Conservation (phyloP, 2,329 filamentous ascomycete genomes). For the Aspergillus arachidicola region DNA sequence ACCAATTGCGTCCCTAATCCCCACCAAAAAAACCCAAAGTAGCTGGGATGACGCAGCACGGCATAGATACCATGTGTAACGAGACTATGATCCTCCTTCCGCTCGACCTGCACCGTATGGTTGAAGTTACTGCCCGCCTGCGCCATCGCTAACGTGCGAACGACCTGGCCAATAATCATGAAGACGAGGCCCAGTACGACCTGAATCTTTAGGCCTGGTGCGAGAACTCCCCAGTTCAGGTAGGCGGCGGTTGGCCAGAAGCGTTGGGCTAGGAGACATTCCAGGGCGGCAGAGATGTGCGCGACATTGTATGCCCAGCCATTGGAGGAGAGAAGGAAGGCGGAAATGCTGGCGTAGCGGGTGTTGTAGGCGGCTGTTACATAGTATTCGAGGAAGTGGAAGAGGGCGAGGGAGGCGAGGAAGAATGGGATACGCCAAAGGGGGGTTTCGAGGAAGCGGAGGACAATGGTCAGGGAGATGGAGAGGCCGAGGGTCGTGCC, state of each 20-base stretch:
- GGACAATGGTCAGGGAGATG: conserved; percentile 29
- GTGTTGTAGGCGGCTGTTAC: conserved; percentile 86
- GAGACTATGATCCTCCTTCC: conserved; percentile 73
- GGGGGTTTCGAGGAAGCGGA: conserved; percentile 30
- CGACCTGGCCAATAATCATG: conserved; percentile 70
- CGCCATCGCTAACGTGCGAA: conserved; percentile 82
- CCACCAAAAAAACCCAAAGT: conserved; percentile 99
- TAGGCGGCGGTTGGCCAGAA: conserved; percentile 42
- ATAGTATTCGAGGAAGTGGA: conserved; percentile 97
- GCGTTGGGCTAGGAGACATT: conserved; percentile 59
- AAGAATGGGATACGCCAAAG: conserved; percentile 62
- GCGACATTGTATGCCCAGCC: conserved; percentile 83
- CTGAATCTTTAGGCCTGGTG: conserved; percentile 33
- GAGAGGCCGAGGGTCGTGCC: conserved; percentile 45
- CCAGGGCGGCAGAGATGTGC: conserved; percentile 72
- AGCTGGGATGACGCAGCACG: conserved; percentile 79
- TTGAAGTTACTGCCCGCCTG: conserved; percentile 92
- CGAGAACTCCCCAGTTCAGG: conserved; percentile 48
- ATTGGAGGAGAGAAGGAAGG: conserved; percentile 84
- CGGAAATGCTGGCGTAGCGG: conserved; percentile 67
- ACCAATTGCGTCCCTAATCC: conserved; percentile 90
- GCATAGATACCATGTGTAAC: conserved; percentile 82
- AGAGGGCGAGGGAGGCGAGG: conserved; percentile 65
- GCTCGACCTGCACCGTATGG: conserved; percentile 73
- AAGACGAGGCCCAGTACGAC: conserved; percentile 62